Evolutionary conservation across 306 rosid genomes (phyloP), one percentile per base, ranked within the genome.

Genomic region (Trifolium repens): DNA sequence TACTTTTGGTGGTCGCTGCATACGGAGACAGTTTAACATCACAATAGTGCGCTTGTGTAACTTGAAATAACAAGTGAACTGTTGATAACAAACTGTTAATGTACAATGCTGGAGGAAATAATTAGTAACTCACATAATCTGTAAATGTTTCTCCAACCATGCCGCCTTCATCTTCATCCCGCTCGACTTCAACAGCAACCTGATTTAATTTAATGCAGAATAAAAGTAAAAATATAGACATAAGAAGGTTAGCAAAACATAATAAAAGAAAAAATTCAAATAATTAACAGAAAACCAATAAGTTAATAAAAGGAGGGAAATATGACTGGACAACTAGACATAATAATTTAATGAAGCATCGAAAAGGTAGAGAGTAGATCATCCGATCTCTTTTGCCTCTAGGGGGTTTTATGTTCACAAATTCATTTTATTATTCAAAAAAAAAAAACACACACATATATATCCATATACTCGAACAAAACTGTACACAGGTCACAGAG

Each of bases 111-210:
- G 66, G 77, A 69, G 63, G 37, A 76, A 60, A 73, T 58, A 71
- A 11, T 64, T 53, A 78, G 73, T 35, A 64, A 88, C 99, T 90
- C 88, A 94, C 99, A 84, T 94, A 94, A 81, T 94, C 96, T 19
- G 96, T 92, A 89, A 94, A 94, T 16, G 99, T 94, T 88, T 94
- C 99, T 59, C 99, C 99, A 26, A 57, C 91, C 84, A 71, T 72
- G 73, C 99, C 97, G 65, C 97, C 99, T 90, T 90, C 99, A 83
- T 94, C 99, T 82, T 94, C 99, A 75, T 94, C 99, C 73, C 91
- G 87, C 88, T 94, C 99, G 73, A 94, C 99, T 85, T 94, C 99
- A 80, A 92, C 89, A 82, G 96, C 97, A 79, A 89, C 85, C 99
- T 94, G 84, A 82, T 72, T 82, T 61, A 78, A 67, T 72, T 57